Conservation (phyloP, 2,329 filamentous ascomycete species). For the Botrytis porri region DNA sequence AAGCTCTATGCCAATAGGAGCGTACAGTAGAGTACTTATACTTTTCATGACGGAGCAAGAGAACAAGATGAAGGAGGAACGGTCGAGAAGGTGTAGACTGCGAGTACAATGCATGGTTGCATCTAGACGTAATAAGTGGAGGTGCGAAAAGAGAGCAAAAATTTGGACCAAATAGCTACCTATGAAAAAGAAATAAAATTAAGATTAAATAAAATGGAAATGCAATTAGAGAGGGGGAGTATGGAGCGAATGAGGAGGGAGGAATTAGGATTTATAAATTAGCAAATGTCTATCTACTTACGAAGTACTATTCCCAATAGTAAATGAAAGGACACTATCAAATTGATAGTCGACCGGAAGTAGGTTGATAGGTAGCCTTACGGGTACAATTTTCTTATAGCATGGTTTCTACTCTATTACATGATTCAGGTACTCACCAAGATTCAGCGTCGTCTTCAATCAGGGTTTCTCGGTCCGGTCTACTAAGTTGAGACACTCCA, state of each 20-base stretch:
- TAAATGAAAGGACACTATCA: background rate
- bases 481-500: background rate
- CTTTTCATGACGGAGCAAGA: constrained; percentile 10
- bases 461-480: background rate
- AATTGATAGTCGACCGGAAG: background rate
- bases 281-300: background rate
- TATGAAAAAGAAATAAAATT: background rate
- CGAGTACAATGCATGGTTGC: constrained; percentile 19
- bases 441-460: background rate
- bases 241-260: background rate
- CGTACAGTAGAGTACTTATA: constrained; percentile 15
- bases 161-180: background rate
- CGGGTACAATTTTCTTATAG: background rate
- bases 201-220: background rate
- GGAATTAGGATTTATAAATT: background rate
- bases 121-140: constrained; percentile 16
- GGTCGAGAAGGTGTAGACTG: background rate
- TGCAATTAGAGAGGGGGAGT: background rate
- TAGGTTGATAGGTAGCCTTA: background rate
- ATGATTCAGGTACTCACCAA: background rate
- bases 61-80: background rate
- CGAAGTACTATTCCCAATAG: background rate
- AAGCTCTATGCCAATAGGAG: background rate
- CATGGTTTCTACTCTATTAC: background rate
- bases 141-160: constrained; percentile 9